These are phyloP conservation scores for Boletus rufocinnamomeus DNA, from an alignment of 768 basidiomycete species.

Conservation along the genomic window DNA sequence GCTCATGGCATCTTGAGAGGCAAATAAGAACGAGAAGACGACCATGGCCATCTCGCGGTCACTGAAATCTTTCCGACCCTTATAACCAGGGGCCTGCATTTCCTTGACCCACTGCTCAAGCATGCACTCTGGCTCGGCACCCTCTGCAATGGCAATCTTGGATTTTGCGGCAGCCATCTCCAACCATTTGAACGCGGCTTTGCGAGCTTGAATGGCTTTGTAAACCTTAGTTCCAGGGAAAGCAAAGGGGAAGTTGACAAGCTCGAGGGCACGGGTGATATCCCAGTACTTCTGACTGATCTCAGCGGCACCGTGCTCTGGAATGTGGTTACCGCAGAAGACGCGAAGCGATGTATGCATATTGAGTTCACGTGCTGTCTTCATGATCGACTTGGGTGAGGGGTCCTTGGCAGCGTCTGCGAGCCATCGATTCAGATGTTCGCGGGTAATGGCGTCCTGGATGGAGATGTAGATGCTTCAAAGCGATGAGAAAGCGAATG, in stretches of 20 bases:
- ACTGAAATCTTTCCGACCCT: conserved; percentile 84
- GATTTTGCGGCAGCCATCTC: conserved; percentile 74
- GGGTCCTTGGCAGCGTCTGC: conserved; percentile 49
- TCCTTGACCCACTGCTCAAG: conserved; percentile 89
- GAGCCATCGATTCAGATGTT: conserved; percentile 77
- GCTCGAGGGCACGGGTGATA: conserved; percentile 92
- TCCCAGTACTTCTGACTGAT: conserved; percentile 95
- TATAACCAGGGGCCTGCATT: conserved; percentile 62
- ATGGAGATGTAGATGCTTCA: conserved; percentile 77
- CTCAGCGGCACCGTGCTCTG: conserved; percentile 72
- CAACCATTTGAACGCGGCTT: conserved; percentile 79
- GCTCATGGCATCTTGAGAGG: conserved; percentile 97
- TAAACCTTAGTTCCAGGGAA: conserved; percentile 96
- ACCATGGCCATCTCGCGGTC: conserved; percentile 98
- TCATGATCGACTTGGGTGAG: conserved; percentile 70
- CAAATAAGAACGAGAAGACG: conserved; percentile 94
- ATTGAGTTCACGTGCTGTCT: conserved; percentile 89
- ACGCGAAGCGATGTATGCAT: conserved; percentile 97
- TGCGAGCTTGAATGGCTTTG: conserved; percentile 89
- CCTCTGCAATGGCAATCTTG: conserved; percentile 80
- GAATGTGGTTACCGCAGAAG: conserved; percentile 91
- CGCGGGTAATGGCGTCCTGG: conserved; percentile 81
- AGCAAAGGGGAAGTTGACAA: conserved; percentile 97
- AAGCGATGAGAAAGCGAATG: conserved; percentile 2
- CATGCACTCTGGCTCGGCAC: conserved; percentile 83